Evolutionary conservation across 2,329 filamentous ascomycete species (phyloP), one percentile per base, ranked within the genome.

Genomic region (Phyllosticta ampelicida): DNA sequence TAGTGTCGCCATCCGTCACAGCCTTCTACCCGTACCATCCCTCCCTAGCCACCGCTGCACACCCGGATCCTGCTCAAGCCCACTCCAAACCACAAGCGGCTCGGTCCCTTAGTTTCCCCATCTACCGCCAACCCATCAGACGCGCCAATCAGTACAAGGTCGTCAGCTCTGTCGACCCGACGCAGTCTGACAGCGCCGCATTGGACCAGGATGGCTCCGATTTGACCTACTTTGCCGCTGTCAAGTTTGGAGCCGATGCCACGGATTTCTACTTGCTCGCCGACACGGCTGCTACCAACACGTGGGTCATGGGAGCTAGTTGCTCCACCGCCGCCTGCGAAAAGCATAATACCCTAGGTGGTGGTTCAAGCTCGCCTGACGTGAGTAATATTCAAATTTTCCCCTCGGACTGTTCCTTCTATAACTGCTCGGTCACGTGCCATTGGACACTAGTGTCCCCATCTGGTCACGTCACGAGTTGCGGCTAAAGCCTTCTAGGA

Each of bases 291-390:
- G 77, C 78, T 13, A 75, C 77, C 18, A 89, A 88, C 60, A 90
- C 86, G 11, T 96, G 90, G 90, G 82, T 95, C 19, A 94, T 94
- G 82, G 82, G 85, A 28, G 76, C 82, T 16, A 74, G 78, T 57
- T 96, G 90, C 74, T 77, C 70, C 16, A 83, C 82, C 2, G 71
- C 77, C 21, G 81, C 88, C 4, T 96, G 90, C 69, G 68, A 73
- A 28, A 75, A 78, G 63, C 90, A 95, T 70, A 83, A 83, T 65
- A 83, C 80, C 0, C 92, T 89, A 67, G 86, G 86, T 13, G 68
- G 78, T 3, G 80, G 86, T 62, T 95, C 90, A 3, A 79, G 74
- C 53, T 84, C 85, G 1, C 79, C 88, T 53, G 71, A 69, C 62
- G 70, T 72, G 65, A 28, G 63, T 57, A 13, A 10, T 49, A n/a